Conservation (phyloP, 257 asterid genomes). For the Galeopsis tetrahit region DNA sequence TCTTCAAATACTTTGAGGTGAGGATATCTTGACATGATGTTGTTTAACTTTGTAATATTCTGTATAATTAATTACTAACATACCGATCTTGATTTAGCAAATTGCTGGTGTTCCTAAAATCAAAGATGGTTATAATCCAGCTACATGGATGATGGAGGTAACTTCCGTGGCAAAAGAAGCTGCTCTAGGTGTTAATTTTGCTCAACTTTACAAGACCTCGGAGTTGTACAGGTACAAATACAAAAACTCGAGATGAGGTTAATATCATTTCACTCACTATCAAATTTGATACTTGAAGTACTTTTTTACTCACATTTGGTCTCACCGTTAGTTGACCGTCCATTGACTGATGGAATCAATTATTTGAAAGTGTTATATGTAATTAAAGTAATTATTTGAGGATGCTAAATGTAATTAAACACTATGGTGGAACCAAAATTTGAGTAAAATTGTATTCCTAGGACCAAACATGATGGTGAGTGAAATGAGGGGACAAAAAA, state of each 20-base stretch:
- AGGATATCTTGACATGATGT: not conserved
- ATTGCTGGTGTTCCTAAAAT: constrained; percentile 54
- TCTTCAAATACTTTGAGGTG: constrained; percentile 75
- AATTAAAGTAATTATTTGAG: too few species aligned
- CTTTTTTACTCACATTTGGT: too few species aligned
- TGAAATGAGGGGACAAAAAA: too few species aligned
- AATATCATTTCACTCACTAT: too few species aligned
- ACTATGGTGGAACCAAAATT: too few species aligned
- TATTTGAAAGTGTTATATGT: too few species aligned
- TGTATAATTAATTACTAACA: not conserved
- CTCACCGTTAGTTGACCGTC: too few species aligned
- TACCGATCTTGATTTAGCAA: constrained; percentile 35
- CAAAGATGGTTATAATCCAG: constrained; percentile 71
- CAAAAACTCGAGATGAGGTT: not conserved
- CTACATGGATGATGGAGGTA: constrained; percentile 86
- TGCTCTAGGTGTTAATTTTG: constrained; percentile 50
- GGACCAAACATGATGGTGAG: too few species aligned
- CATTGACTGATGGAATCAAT: too few species aligned
- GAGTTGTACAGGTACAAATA: constrained; percentile 55
- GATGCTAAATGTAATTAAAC: too few species aligned
- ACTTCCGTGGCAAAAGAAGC: constrained; percentile 63
- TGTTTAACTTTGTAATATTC: not conserved
- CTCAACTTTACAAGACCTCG: constrained; percentile 58
- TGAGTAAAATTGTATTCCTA: too few species aligned
- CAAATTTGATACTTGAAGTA: too few species aligned